Evolutionary conservation across 805 yeast genomes (phyloP), one percentile per base, ranked within the genome.

Genomic region (Saccharomycopsis capsularis): DNA sequence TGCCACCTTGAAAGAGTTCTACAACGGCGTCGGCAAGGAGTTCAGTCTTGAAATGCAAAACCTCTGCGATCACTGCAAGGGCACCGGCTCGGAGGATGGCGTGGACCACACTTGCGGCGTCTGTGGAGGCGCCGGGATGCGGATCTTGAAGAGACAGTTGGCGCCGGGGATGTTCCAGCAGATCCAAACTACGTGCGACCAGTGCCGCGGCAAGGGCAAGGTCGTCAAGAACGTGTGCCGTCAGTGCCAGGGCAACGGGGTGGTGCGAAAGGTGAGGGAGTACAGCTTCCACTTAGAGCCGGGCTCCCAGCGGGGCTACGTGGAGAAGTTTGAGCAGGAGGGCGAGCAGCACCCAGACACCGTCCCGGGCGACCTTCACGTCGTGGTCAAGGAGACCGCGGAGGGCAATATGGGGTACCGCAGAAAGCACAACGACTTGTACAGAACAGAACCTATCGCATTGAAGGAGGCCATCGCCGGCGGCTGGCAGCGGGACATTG

Each of bases 81-180:
- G 97, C 11, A 70, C 84, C 3, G 99, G 99, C 1, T 80, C 93
- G 1, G 76, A 79, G 42, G 97, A 90, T 64, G 89, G 91, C 11
- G 64, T 79, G 57, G 71, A 70, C 7, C 82, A 80, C 47, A 65
- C 62, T 30, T 93, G 99, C 70, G 55, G 64, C 0, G 68, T 67
- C 44, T 93, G 99, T 69, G 63, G 71, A 11, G 99, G 99, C 3
- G 66, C 68, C 23, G 99, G 99, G 24, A 70, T 82, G 21, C 65
- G 76, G 35, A 62, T 81, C 5, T 75, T 82, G 48, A 73, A 78
- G 44, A 71, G 83, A 51, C 95, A 90, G 62, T 66, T 91, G 56
- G 97, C 87, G 0, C 95, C 95, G 3, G 90, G 90, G 5, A 86
- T 93, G 88, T 69, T 86, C 53, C 98, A 93, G 65, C 85, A 82